Base-by-base conservation (phyloP, 495 filamentous ascomycete species). In the Trichoderma orchidacearum region DNA sequence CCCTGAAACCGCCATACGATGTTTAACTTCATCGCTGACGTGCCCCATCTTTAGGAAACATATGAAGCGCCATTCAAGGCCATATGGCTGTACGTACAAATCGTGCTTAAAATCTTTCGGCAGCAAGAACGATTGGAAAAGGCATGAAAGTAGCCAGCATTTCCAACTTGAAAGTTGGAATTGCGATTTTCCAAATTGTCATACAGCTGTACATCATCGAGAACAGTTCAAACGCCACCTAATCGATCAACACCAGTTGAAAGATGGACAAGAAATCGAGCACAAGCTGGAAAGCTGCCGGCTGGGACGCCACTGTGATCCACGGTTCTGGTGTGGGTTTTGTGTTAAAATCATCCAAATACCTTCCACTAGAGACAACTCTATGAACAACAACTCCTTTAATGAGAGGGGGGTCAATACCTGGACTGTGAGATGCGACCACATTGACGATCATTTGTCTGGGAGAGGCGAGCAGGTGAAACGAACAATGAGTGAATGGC, bases 111-210 rank as follows among this genome's bases (percentile, higher is more conserved):
- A 89, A 60, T 77, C 69, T 3, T 95, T 96, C 61, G 92, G 93
- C 32, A 90, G 86, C 72, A 96, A 96, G 65, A 89, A 89, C 45
- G 92, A 96, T 70, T 96, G 92, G 93, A 96, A 96, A 68, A 84
- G 93, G 7, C 92, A 97, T 65, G 92, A 97, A 61, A 89, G 84
- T 60, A 86, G 82, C 27, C 90, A 95, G 65, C 92, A 96, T 64
- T 85, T 82, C 59, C 81, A 85, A 60, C 62, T 80, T 2, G 84
- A 90, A 59, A 76, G 80, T 55, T 96, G 88, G 84, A 81, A 83
- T n/a, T 96, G 92, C 67, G 74, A 73, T 38, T 60, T 64, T 11
- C 18, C n/a, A 9, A 56, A 66, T 9, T 90, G 86, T 59, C 77
- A 71, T 15, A 82, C 75, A 52, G 61, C 84, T 1, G 84, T 80